Base-by-base conservation (phyloP, 2,329 filamentous ascomycete genomes). In the Corynespora cassiicola region DNA sequence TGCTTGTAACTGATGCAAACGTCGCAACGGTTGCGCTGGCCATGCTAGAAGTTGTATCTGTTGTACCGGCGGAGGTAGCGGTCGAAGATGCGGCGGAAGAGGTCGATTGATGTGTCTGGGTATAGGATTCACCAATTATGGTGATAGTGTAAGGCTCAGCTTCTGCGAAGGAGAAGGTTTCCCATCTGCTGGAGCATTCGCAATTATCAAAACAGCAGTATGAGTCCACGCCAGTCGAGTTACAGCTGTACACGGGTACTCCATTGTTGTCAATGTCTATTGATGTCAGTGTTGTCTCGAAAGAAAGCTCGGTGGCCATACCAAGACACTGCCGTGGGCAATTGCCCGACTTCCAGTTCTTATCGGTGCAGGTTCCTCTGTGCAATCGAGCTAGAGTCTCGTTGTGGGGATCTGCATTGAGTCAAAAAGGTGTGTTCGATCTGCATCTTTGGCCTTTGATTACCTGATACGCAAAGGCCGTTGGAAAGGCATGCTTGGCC, bases 401-500 rank as follows among this genome's bases (percentile, higher is more conserved):
- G 21, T 53, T 43, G 24, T 56, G 52, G 10, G 58, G 57, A 21
- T 61, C 52, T 39, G 22, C 15, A 18, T 20, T 18, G 24, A n/a
- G n/a, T n/a, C n/a, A 18, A 30, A 35, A 30, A 15, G 12, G 14
- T 27, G 16, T 14, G 31, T 25, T 43, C 8, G 16, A 17, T 21
- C 9, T 32, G 17, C 18, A 30, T 5, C 26, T 22, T 15, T 15
- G 16, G 24, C 8, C 2, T 9, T 21, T 9, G 7, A 14, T 17
- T 47, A 47, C 43, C 34, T 12, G 52, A 55, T 3, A 58, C 54
- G 31, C 55, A 61, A 20, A 63, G 54, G 7, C 57, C 58, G 16
- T 63, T 63, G 12, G 56, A 60, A n/a, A 63, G 47, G 39, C 58
- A 63, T 9, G 58, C 57, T 47, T 63, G 58, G 11, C 42, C 43